Percentiles rank a stretch among this genome's conserved stretches.
These are phyloP conservation scores for Rhododendron ferrugineum DNA, from an alignment of 148 eudicot species.

Conservation along the genomic window DNA sequence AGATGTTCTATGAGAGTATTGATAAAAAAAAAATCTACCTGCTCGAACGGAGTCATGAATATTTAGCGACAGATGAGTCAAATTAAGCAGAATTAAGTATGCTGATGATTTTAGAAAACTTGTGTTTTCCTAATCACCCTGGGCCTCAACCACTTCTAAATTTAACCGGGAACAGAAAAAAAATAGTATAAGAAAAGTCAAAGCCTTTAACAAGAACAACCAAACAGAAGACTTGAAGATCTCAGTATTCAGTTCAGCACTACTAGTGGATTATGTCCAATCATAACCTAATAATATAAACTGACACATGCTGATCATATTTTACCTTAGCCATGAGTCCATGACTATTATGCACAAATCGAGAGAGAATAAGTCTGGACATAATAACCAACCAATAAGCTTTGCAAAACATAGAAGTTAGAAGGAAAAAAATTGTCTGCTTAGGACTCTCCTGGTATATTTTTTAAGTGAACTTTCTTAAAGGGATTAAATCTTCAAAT, in stretches of 20 bases:
- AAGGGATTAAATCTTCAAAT: slow-evolving; percentile 3
- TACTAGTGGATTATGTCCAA: not conserved
- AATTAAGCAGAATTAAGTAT: not conserved
- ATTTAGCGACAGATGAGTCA: not conserved
- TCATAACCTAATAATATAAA: not conserved
- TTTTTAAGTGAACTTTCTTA: not conserved
- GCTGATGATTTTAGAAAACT: not conserved
- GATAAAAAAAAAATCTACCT: not conserved
- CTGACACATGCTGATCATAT: not conserved
- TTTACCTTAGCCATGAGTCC: not conserved
- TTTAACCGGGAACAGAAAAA: not conserved
- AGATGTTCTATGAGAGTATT: not conserved
- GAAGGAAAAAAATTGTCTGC: not conserved
- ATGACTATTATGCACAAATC: not conserved
- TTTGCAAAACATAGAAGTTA: not conserved
- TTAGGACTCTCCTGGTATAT: not conserved
- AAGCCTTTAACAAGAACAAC: not conserved
- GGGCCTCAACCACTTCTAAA: not conserved
- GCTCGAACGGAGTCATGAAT: not conserved
- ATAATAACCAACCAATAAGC: not conserved
- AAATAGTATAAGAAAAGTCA: not conserved
- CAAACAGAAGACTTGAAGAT: not conserved
- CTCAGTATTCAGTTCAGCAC: not conserved
- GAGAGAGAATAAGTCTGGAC: not conserved
- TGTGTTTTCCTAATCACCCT: not conserved